Base-by-base conservation (phyloP, 2,329 filamentous ascomycete species). In the Cryphonectria parasitica region DNA sequence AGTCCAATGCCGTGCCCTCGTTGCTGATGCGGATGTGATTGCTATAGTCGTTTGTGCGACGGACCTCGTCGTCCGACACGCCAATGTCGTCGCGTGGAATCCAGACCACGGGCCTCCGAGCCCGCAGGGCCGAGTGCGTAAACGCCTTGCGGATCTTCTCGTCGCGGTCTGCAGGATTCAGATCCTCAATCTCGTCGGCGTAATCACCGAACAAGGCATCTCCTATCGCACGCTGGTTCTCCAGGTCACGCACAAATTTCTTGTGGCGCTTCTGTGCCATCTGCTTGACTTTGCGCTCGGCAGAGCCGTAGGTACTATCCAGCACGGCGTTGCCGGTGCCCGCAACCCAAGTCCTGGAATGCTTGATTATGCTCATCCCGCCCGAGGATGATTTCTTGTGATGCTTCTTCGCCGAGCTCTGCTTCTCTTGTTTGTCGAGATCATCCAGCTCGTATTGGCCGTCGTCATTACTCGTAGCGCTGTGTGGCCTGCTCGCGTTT, bases 21-120 rank as follows among this genome's bases (percentile, higher is more conserved):
- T 98, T 98, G 76, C 93, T 97, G 78, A 98, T 94, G 92, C 94
- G 97, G 67, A 98, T 92, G 73, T 89, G 86, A 71, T 92, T 89
- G 77, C 91, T 95, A 78, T 94, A 92, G 64, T 86, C 85, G 74
- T 90, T 87, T 8, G 94, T 97, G 49, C 92, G 86, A 77, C 86
- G 86, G 61, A 98, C 91, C 83, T 99, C 96, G 75, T 98, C 95
- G 75, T 97, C 94, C 74, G 92, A 94, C 70, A 99, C 88, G 6
- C 96, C 96, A 6, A 98, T 81, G 74, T 96, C 92, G 77, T 99
- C 96, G 15, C 91, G 89, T 0, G 96, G 96, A 61, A 99, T 93
- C 96, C 96, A 99, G 36, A 99, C 90, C 0, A 93, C 93, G 0
- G 96, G 96, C 67, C 94, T 88, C 67, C 92, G 89, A 1, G 95